These are phyloP conservation scores for Hortaea sp. DNA, from an alignment of 2,329 filamentous ascomycete genomes.

Conservation along the genomic window DNA sequence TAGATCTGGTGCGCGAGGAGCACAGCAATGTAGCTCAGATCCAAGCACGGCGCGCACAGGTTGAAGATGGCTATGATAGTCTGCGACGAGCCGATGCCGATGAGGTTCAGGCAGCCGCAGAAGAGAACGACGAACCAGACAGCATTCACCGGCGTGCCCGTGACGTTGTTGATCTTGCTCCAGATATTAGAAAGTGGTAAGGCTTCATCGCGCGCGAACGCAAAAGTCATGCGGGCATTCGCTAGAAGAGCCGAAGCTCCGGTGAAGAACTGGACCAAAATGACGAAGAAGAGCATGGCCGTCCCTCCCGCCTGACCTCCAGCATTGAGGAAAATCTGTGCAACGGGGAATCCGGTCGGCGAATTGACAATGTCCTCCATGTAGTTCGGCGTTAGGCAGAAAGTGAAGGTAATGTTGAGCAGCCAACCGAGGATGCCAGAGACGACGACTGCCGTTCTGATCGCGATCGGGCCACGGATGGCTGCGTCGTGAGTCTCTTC, in stretches of 20 bases:
- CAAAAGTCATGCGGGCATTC: slow-evolving; percentile 37
- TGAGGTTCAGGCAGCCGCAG: slow-evolving; percentile 42
- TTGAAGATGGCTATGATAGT: slow-evolving; percentile 43
- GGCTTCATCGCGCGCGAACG: slow-evolving; percentile 32
- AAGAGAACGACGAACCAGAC: slow-evolving; percentile 55
- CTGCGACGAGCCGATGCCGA: slow-evolving; percentile 41
- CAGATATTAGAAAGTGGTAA: slow-evolving; percentile 29
- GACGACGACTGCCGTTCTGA: slow-evolving; percentile 32
- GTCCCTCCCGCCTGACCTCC: slow-evolving; percentile 25
- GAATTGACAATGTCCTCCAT: slow-evolving; percentile 45
- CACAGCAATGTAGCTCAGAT: slow-evolving; percentile 50
- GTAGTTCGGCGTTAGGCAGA: slow-evolving; percentile 46
- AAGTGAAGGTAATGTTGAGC: slow-evolving; percentile 53
- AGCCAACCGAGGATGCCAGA: slow-evolving; percentile 53
- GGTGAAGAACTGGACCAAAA: slow-evolving; percentile 56
- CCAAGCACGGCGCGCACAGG: slow-evolving; percentile 36
- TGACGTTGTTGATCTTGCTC: slow-evolving; percentile 37
- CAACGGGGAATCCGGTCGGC: slow-evolving; percentile 51
- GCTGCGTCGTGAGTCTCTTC: slow-evolving; percentile 58
- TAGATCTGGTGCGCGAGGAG: slow-evolving; percentile 48
- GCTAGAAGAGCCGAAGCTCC: slow-evolving; percentile 55
- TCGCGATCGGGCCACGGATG: slow-evolving; percentile 49
- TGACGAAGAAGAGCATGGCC: slow-evolving; percentile 28
- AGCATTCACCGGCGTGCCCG: slow-evolving; percentile 50
- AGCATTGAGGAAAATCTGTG: slow-evolving; percentile 47